Evolutionary conservation across 1,284 basidiomycete species (phyloP).

Genomic region (Peniophora sp.): DNA sequence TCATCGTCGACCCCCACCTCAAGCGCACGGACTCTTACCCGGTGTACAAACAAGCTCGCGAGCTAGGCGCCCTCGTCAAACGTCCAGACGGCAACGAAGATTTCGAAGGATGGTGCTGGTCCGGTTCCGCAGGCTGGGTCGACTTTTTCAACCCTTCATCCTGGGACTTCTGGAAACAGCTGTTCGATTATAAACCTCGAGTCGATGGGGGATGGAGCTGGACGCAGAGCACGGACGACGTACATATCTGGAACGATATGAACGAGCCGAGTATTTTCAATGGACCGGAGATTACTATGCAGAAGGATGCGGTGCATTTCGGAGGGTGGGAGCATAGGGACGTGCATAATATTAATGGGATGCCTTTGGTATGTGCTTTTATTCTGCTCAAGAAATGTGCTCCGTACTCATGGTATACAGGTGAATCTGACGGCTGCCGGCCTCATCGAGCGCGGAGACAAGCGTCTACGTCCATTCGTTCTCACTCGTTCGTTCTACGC

Average conservation of each 20-base stretch:
- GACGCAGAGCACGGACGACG: constrained; percentile 70
- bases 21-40: constrained; percentile 81
- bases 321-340: constrained; percentile 98
- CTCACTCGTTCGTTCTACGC: constrained; percentile 93
- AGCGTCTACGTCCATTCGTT: constrained; percentile 85
- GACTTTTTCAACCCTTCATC: constrained; percentile 92
- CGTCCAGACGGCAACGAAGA: constrained; percentile 71
- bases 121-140: constrained; percentile 91
- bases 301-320: constrained; percentile 86
- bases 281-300: constrained; percentile 97
- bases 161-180: constrained; percentile 87
- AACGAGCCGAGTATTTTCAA: constrained; percentile 99
- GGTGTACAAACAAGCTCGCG: constrained; percentile 80
- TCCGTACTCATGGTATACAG: constrained; percentile 27
- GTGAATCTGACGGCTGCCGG: constrained; percentile 86
- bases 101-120: constrained; percentile 99
- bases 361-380: constrained; percentile 60
- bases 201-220: constrained; percentile 51
- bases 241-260: constrained; percentile 99
- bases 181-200: constrained; percentile 61
- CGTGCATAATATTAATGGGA: constrained; percentile 90
- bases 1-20: constrained; percentile 95
- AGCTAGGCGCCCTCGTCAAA: constrained; percentile 79
- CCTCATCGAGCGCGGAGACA: constrained; percentile 67
- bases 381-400: background rate